Conservation (phyloP, 306 rosid species). For the Betula pendula region DNA sequence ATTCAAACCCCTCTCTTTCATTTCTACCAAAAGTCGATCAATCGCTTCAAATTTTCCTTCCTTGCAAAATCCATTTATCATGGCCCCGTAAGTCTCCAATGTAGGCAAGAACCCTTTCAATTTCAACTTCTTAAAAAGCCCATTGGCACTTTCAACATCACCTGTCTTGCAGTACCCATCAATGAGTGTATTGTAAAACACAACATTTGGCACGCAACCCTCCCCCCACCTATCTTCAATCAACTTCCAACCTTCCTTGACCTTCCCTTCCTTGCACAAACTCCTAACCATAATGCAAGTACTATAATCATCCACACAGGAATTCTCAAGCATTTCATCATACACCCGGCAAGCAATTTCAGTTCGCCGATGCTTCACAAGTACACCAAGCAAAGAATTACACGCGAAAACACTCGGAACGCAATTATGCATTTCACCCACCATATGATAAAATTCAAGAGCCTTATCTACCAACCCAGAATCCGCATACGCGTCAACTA, state of each 20-base stretch:
- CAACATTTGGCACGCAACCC: constrained; percentile 68
- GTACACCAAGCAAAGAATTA: constrained; percentile 53
- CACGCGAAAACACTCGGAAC: constrained; percentile 49
- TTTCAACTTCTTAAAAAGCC: constrained; percentile 60
- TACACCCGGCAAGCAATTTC: constrained; percentile 57
- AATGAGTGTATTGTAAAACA: constrained; percentile 70
- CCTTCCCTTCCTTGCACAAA: constrained; percentile 59
- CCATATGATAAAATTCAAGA: constrained; percentile 36
- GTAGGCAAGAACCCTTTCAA: constrained; percentile 67
- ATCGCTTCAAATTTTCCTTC: constrained; percentile 51
- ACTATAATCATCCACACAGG: constrained; percentile 58
- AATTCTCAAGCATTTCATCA: constrained; percentile 56
- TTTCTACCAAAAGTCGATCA: constrained; percentile 63
- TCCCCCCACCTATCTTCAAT: constrained; percentile 69
- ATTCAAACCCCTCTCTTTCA: constrained; percentile 58
- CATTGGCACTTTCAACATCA: constrained; percentile 46
- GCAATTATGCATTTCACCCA: constrained; percentile 41
- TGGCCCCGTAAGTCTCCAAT: constrained; percentile 58
- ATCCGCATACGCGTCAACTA: constrained; percentile 53
- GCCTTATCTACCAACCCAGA: constrained; percentile 62
- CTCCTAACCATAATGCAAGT: constrained; percentile 68
- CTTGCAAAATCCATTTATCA: constrained; percentile 70
- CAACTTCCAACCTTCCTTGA: constrained; percentile 62
- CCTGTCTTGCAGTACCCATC: constrained; percentile 75
- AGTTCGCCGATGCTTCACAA: constrained; percentile 45